Base-by-base conservation (phyloP, 805 yeast species). In the Candida methanosorbosa region DNA sequence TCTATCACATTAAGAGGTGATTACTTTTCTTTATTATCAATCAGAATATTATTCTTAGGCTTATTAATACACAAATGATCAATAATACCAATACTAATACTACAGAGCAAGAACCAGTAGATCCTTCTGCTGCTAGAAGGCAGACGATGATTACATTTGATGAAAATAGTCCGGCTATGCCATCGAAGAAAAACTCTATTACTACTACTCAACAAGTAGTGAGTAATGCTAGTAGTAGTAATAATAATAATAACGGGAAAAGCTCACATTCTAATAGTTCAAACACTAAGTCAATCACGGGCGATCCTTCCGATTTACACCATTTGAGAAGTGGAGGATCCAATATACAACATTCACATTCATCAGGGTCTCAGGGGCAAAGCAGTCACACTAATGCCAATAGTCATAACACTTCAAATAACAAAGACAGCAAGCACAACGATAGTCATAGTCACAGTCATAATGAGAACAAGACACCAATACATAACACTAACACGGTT, bases 151-250 rank as follows among this genome's bases (percentile, higher is more conserved):
- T 47, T 14, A 38, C 54, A 1, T 49, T 48, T 31, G 49, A 45
- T 18, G 26, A 40, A 8, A 36, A 37, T 6, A 27, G 36, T 14
- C 42, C 49, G 13, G 31, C 44, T 7, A 14, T 38, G 18, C 45
- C 43, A 5, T 33, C 51, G 5, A 48, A 47, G 34, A 46, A 46
- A 34, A 38, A 34, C 18, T 33, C 50, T 4, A 33, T 41, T 9
- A 33, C 29, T 11, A 36, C 47, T 4, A 33, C 35, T 20, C 25
- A 18, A 14, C 35, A 33, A 27, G 26, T 26, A 6, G 28, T 15
- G 18, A 20, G 26, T n/a, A 5, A 14, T 21, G n/a, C n/a, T 31
- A 6, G 18, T 23, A 24, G 9, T 18, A 22, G 16, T 4, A 17
- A 23, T 18, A 24, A 9, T 24, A 23, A 9, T 21, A 18, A 12